Evolutionary conservation across 2,329 filamentous ascomycete genomes (phyloP).

Genomic region (Rachicladosporium sp.): DNA sequence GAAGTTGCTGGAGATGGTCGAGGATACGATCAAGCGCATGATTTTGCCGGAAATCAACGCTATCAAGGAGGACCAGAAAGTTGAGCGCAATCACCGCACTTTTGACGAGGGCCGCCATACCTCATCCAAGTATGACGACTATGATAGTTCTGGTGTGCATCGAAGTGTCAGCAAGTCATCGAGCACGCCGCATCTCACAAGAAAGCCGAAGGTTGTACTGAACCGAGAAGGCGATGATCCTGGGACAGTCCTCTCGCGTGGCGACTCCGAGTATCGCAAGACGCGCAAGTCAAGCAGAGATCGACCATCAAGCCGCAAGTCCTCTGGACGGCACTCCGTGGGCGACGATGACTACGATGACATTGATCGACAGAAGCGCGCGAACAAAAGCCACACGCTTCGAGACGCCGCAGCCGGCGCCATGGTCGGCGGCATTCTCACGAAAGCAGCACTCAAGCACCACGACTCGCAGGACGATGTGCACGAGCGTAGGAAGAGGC

Average conservation of each 20-base stretch:
- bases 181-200: slow-evolving; percentile 47
- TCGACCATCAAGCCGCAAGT: slow-evolving; percentile 15
- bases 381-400: slow-evolving; percentile 34
- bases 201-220: slow-evolving; percentile 48
- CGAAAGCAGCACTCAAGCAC: slow-evolving; percentile 49
- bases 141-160: slow-evolving; percentile 40
- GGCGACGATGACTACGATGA: slow-evolving; percentile 26
- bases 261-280: slow-evolving; percentile 40
- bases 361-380: slow-evolving; percentile 40
- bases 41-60: slow-evolving; percentile 87
- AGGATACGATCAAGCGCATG: slow-evolving; percentile 79
- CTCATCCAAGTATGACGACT: slow-evolving; percentile 27
- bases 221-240: slow-evolving; percentile 48
- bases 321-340: slow-evolving; percentile 15
- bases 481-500: slow-evolving; percentile 31
- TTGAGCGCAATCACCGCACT: slow-evolving; percentile 56
- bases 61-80: slow-evolving; percentile 79
- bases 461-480: slow-evolving; percentile 51
- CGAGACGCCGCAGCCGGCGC: slow-evolving; percentile 44
- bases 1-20: slow-evolving; percentile 77
- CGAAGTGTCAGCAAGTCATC: slow-evolving; percentile 48
- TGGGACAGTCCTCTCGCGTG: slow-evolving; percentile 42
- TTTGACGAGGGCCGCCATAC: slow-evolving; percentile 54
- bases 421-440: slow-evolving; percentile 46
- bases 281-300: slow-evolving; percentile 41